A percentile compares a stretch with the other conserved stretches of the same genome.
phyloP scores from a whole-genome alignment of 345 rosid species.

The Acer campestre region DNA sequence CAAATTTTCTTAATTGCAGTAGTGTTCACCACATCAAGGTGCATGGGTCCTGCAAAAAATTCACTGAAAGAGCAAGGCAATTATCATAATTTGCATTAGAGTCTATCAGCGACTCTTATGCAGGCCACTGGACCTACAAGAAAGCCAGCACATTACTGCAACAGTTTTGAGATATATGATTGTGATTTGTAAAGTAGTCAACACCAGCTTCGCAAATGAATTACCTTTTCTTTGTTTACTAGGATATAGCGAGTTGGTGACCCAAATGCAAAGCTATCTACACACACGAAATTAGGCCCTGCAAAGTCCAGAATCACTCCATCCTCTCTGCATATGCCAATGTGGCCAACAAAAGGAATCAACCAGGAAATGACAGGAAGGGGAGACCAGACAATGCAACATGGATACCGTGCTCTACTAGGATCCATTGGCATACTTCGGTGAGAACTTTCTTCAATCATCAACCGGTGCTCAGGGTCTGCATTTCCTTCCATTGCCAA shows the following conservation, averaged over 20 bases:
- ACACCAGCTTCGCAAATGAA: constrained; percentile 1
- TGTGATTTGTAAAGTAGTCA: background rate
- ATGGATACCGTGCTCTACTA: constrained; percentile 69
- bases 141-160: background rate
- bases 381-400: constrained; percentile 93
- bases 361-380: constrained; percentile 92
- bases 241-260: constrained; percentile 75
- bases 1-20: background rate
- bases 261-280: constrained; percentile 85
- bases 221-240: constrained; percentile 72
- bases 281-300: constrained; percentile 90
- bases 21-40: background rate
- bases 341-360: constrained; percentile 85
- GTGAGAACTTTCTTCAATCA: constrained; percentile 42
- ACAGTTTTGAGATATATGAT: background rate
- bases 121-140: background rate
- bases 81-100: background rate
- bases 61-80: background rate
- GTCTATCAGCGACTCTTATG: background rate
- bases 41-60: background rate
- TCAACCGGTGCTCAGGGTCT: constrained; percentile 45
- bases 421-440: constrained; percentile 61
- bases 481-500: constrained; percentile 43
- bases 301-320: constrained; percentile 92
- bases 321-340: constrained; percentile 90